A percentile compares a stretch with the other conserved stretches of the same genome.
phyloP scores from a whole-genome alignment of 768 basidiomycete species.

The Guyanaporus albipodus region DNA sequence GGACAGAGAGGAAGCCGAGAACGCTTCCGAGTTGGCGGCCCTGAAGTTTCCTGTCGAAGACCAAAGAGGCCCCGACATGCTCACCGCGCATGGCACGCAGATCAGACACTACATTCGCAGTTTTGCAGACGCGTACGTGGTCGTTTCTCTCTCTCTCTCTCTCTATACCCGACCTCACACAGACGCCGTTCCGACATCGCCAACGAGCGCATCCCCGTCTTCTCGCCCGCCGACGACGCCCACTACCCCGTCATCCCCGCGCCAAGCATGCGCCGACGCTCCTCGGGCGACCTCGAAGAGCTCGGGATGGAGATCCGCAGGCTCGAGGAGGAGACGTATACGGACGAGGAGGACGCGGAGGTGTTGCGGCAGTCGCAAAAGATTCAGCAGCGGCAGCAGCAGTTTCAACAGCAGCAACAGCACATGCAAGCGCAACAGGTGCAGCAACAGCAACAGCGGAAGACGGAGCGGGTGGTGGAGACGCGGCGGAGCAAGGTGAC shows the following conservation, averaged over 20 bases:
- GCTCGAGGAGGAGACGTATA: constrained; percentile 57
- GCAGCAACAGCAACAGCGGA: neutral
- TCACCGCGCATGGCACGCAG: constrained; percentile 58
- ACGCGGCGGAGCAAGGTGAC: constrained; percentile 43
- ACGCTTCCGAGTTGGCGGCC: constrained; percentile 59
- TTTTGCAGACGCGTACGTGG: constrained; percentile 75
- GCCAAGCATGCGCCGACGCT: constrained; percentile 55
- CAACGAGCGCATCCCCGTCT: constrained; percentile 72
- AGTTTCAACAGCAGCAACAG: no score
- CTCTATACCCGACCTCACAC: neutral
- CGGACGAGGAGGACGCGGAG: constrained; percentile 17
- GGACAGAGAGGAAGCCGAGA: constrained; percentile 73
- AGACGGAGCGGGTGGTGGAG: constrained; percentile 61
- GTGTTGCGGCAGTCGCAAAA: neutral
- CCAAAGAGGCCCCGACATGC: constrained; percentile 47
- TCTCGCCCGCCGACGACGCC: constrained; percentile 33
- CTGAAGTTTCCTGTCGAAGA: constrained; percentile 35
- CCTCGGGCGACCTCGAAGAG: constrained; percentile 38
- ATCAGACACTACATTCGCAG: constrained; percentile 59
- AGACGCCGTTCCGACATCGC: constrained; percentile 69
- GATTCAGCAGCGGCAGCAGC: neutral
- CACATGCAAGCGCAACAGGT: no score
- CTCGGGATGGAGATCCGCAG: constrained; percentile 65
- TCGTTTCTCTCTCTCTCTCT: neutral
- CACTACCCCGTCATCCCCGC: constrained; percentile 50